phyloP scores from a whole-genome alignment of 306 rosid species.

The Trifolium repens region DNA sequence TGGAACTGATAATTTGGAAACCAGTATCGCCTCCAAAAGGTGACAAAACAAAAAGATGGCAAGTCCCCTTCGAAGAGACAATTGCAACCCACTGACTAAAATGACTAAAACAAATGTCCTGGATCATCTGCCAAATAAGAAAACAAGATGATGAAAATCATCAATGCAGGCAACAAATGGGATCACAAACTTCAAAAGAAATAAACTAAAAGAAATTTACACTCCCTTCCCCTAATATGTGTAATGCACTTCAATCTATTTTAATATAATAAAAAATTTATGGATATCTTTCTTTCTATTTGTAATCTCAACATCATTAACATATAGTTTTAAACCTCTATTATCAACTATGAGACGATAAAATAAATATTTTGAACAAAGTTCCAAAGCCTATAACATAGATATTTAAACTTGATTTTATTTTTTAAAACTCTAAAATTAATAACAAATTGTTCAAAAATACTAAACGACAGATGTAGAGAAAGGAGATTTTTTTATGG shows the following conservation, averaged over 20 bases:
- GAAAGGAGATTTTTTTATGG: not conserved
- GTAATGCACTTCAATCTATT: not conserved
- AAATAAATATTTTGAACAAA: constrained; percentile 4
- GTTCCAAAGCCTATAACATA: not conserved
- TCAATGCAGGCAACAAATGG: constrained; percentile 25
- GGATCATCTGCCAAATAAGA: constrained; percentile 70
- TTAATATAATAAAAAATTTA: not conserved
- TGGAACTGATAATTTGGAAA: constrained; percentile 62
- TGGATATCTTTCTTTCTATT: not conserved
- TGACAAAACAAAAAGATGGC: constrained; percentile 80
- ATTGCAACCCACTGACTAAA: constrained; percentile 92
- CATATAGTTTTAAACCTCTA: constrained; percentile 1
- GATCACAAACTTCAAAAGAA: constrained; percentile 34
- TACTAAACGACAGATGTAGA: not conserved
- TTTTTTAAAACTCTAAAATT: constrained; percentile 4
- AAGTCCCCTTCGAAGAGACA: constrained; percentile 92
- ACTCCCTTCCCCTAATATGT: not conserved
- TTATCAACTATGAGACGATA: not conserved
- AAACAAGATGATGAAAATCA: constrained; percentile 15
- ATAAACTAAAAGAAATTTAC: constrained; percentile 22
- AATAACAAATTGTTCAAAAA: constrained; percentile 5
- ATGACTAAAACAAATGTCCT: constrained; percentile 90
- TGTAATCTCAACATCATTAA: not conserved
- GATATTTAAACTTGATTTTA: not conserved
- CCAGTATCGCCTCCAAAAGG: constrained; percentile 94